A percentile compares a stretch with the other conserved stretches of the same genome.
Evolutionary conservation across 768 basidiomycete genomes (phyloP).

Genomic region (Mrakia blollopis): DNA sequence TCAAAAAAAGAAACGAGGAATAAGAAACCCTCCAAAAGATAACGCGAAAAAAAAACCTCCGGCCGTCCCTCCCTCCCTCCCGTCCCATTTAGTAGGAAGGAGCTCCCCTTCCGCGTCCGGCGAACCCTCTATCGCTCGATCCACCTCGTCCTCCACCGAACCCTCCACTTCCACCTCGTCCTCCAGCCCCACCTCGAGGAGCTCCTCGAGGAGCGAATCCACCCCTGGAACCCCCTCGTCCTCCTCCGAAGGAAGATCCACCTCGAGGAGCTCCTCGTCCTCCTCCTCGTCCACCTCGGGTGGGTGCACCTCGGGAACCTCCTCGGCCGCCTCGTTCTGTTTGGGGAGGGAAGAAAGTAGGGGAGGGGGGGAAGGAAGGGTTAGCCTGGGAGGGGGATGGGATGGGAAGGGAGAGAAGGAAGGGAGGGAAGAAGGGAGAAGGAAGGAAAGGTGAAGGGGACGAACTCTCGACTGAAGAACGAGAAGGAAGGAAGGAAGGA

Average conservation of each 20-base stretch:
- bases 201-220: conserved; percentile 39
- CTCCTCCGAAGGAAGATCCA: conserved; percentile 29
- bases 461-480: conserved; percentile 36
- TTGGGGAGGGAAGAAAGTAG: not conserved
- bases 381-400: too few species aligned
- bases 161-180: conserved; percentile 35
- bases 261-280: conserved; percentile 42
- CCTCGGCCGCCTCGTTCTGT: conserved; percentile 39
- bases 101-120: conserved; percentile 34
- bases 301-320: conserved; percentile 43
- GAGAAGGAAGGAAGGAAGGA: not conserved
- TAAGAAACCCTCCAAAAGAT: not conserved
- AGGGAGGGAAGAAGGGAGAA: conserved; percentile 12
- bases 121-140: conserved; percentile 28
- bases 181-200: conserved; percentile 37
- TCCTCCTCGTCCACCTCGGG: conserved; percentile 41
- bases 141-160: conserved; percentile 31
- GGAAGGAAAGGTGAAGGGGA: conserved; percentile 18
- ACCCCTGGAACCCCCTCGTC: conserved; percentile 42
- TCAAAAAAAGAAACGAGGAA: not conserved
- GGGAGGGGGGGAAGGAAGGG: conserved; percentile 25
- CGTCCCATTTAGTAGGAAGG: conserved; percentile 35
- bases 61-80: too few species aligned
- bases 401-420: conserved; percentile 44
- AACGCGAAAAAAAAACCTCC: not conserved